Base-by-base conservation (phyloP, 2,329 filamentous ascomycete species). In the Fusarium zealandicum region DNA sequence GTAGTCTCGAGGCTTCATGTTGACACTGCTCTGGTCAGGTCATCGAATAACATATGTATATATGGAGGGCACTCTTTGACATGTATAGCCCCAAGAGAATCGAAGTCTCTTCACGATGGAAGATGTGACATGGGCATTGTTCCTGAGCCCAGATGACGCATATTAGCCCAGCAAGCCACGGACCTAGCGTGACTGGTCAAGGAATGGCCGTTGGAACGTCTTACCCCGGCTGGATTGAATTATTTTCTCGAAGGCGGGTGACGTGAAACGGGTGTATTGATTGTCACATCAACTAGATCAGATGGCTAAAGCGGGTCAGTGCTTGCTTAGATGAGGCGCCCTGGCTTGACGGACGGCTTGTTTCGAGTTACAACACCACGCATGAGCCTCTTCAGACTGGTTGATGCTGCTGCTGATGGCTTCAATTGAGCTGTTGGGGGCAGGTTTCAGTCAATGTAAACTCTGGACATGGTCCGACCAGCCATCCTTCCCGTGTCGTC, bases 151-250 rank as follows among this genome's bases (percentile, higher is more conserved):
- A 22, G 25, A 16, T 36, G 18, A 27, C 13, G 35, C 18, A 28
- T 38, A 10, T 18, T 33, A 30, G 28, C 17, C 35, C 20, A 17
- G 20, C 10, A 31, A 11, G 18, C 37, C 17, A 31, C 54, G 41
- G 43, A 41, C 51, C 59, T 22, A 22, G 7, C n/a, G n/a, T n/a
- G 25, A 4, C 10, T 13, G 36, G 59, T 53, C n/a, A 37, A 60
- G 51, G 25, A 50, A 53, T 53, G 51, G 27, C 46, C 31, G 39
- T 59, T 53, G 59, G 52, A 62, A 60, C 59, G 37, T 16, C 14
- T 17, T 43, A 33, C 32, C 41, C 31, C 31, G 17, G 16, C 27
- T 31, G 33, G 28, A 44, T 17, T 11, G 16, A 39, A 25, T n/a
- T 11, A 12, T 33, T 28, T 33, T 37, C 45, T 41, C n/a, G 35